Conservation (phyloP, 148 eudicot species). For the Agrostemma githago region DNA sequence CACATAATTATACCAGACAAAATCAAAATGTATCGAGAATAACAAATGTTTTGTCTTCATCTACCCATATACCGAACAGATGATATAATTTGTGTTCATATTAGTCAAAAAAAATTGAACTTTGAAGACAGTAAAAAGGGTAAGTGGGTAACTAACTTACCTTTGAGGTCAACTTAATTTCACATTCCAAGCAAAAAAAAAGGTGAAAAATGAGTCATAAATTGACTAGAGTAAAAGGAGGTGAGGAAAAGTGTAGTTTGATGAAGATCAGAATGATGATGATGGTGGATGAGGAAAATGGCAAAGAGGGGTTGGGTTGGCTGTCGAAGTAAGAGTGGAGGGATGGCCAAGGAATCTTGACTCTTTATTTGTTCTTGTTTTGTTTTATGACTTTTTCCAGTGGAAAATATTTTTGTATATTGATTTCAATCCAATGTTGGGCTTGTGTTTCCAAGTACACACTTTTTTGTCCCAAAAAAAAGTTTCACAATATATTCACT, state of each 20-base stretch:
- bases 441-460: not conserved
- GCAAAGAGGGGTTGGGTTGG: conserved; percentile 8
- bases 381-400: conserved; percentile 14
- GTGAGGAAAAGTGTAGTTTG: not conserved
- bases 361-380: not conserved
- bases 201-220: not conserved
- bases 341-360: conserved; percentile 54
- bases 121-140: not conserved
- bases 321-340: conserved; percentile 41
- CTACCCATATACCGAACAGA: too few species aligned
- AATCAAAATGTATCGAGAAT: too few species aligned
- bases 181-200: too few species aligned
- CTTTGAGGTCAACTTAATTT: too few species aligned
- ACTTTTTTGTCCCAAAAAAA: too few species aligned
- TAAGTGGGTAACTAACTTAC: too few species aligned
- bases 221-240: not conserved
- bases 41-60: too few species aligned
- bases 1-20: too few species aligned
- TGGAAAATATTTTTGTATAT: not conserved
- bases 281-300: conserved; percentile 7
- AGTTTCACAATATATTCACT: too few species aligned
- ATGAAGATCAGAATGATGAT: conserved; percentile 19
- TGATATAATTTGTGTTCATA: too few species aligned
- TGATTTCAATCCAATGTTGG: conserved; percentile 14
- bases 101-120: too few species aligned